phyloP scores from a whole-genome alignment of 2,329 filamentous ascomycete species.

The Cladosporium sphaerospermum region DNA sequence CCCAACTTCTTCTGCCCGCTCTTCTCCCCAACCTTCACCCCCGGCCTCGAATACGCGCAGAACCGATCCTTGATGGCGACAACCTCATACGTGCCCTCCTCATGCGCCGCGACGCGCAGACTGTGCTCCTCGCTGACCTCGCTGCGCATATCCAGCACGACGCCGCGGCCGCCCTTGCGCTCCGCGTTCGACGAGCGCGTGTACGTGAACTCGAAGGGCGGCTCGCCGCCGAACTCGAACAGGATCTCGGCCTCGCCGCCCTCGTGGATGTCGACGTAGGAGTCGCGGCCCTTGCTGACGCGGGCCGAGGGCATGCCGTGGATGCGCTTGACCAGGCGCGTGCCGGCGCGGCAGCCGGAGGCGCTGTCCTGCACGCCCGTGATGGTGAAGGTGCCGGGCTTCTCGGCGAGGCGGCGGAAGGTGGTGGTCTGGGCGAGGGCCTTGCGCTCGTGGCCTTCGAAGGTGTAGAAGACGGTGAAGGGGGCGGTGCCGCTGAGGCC shows the following conservation, averaged over 20 bases:
- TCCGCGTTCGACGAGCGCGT: conserved; percentile 80
- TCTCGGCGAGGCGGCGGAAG: conserved; percentile 90
- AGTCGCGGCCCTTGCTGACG: conserved; percentile 75
- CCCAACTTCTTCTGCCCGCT: conserved; percentile 16
- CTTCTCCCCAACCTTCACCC: conserved; percentile 17
- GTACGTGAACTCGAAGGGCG: conserved; percentile 97
- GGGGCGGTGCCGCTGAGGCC: conserved; percentile 84
- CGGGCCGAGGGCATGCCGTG: conserved; percentile 88
- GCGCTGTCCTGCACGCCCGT: conserved; percentile 82
- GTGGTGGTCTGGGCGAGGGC: conserved; percentile 72
- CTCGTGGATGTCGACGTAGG: conserved; percentile 89
- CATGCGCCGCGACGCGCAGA: conserved; percentile 76
- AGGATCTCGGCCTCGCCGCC: conserved; percentile 88
- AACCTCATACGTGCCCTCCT: conserved; percentile 96
- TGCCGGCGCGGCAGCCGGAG: conserved; percentile 75
- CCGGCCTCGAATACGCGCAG: conserved; percentile 61
- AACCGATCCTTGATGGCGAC: conserved; percentile 90
- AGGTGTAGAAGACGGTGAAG: conserved; percentile 88
- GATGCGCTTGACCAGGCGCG: conserved; percentile 73
- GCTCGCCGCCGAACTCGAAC: conserved; percentile 92
- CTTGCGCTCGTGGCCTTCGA: conserved; percentile 70
- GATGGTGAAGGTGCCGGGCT: conserved; percentile 81
- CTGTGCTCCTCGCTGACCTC: conserved; percentile 75
- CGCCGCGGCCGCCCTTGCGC: conserved; percentile 64
- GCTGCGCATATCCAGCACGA: conserved; percentile 83